Evolutionary conservation across 331 rosid genomes (phyloP).

Genomic region (Telfairia occidentalis): DNA sequence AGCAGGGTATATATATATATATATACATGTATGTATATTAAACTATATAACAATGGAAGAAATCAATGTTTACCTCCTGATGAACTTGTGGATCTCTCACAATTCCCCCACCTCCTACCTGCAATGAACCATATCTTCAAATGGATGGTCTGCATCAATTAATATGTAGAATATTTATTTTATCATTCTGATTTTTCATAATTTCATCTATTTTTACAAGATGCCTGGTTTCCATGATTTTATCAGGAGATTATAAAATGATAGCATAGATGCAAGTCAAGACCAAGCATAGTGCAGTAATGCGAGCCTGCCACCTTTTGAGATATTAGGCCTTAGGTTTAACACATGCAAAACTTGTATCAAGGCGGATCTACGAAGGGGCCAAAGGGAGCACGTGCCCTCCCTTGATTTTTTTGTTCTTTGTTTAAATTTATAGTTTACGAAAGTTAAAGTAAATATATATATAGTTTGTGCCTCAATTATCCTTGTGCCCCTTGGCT

Average conservation of each 20-base stretch:
- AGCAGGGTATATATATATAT: too few species aligned
- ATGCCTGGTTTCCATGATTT: constrained; percentile 1
- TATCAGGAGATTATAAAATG: neutral
- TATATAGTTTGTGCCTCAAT: too few species aligned
- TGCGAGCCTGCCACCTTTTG: neutral
- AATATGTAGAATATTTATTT: neutral
- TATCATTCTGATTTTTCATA: neutral
- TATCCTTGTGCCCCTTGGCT: too few species aligned
- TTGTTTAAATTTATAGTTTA: too few species aligned
- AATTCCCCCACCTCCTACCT: constrained; percentile 91
- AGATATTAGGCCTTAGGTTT: neutral
- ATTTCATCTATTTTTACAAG: neutral
- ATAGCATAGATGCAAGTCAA: neutral
- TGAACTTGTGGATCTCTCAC: constrained; percentile 87
- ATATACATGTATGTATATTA: too few species aligned
- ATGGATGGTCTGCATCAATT: neutral
- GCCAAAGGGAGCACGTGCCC: too few species aligned
- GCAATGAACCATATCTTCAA: constrained; percentile 18
- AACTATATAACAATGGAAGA: neutral
- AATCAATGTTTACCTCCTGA: constrained; percentile 54
- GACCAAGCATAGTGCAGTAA: neutral
- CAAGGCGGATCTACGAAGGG: too few species aligned
- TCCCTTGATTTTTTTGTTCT: too few species aligned
- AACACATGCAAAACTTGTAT: neutral
- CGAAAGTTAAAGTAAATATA: too few species aligned